Evolutionary conservation across 331 rosid species (phyloP).

Genomic region (Malus hybrid): DNA sequence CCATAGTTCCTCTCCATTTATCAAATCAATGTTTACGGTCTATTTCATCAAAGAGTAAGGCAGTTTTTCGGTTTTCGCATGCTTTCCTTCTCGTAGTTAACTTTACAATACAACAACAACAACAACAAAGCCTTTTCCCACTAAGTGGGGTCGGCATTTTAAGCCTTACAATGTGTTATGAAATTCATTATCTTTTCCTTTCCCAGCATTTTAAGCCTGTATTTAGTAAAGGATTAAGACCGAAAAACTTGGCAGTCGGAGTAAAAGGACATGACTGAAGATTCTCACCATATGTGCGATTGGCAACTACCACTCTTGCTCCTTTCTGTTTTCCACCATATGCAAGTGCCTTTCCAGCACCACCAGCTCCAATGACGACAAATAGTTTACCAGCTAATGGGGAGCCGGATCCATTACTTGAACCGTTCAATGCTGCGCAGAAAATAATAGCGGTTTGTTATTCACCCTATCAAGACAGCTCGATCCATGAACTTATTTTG

Average conservation of each 20-base stretch:
- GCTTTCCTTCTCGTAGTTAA: not conserved
- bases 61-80: no score
- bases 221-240: not conserved
- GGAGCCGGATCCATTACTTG: slow-evolving; percentile 17
- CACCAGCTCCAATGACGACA: slow-evolving; percentile 43
- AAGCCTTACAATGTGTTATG: not conserved
- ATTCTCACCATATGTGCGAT: slow-evolving; percentile 33
- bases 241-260: not conserved
- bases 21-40: no score
- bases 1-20: no score
- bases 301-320: slow-evolving; percentile 44
- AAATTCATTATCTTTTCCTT: not conserved
- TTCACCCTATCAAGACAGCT: not conserved
- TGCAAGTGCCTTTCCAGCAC: slow-evolving; percentile 42
- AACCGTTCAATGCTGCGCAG: slow-evolving; percentile 4
- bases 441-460: not conserved
- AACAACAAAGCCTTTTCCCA: no score
- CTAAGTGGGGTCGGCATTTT: no score
- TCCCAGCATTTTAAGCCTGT: not conserved
- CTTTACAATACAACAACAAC: no score
- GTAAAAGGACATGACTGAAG: not conserved
- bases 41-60: no score
- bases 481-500: not conserved
- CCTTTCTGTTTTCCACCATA: slow-evolving; percentile 43
- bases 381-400: slow-evolving; percentile 35